Evolutionary conservation across 805 yeast species (phyloP), one percentile per base, ranked within the genome.

Genomic region (Candida nanaspora): DNA sequence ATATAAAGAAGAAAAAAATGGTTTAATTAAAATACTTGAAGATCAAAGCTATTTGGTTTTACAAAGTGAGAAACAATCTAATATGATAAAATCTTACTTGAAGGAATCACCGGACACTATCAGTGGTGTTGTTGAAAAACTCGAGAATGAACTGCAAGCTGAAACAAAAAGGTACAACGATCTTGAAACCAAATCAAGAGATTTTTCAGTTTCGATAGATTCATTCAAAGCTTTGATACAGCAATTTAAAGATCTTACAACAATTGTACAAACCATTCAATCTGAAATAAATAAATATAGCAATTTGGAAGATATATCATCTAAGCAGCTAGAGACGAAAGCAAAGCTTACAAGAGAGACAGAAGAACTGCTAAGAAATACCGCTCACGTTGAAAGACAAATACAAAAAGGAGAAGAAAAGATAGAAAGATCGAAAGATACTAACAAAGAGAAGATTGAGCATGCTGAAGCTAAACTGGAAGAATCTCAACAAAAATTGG

Each of bases 1-100:
- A 35, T 85, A 85, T 59, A 82, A 78, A 58, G 61, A 69, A 15
- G 79, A 79, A 38, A 86, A 85, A 55, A 61, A 66, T n/a, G 60
- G 72, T 32, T 56, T 82, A 40, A 68, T 80, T 15, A 73, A 74
- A 36, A 73, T 76, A 41, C 57, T 82, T 8, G 86, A 84, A 48
- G 80, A 78, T 44, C 71, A 73, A 41, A 77, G 74, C 42, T 78
- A 74, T 41, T 59, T 78, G 33, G 63, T 78, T 15, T 60, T 74
- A 13, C 86, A 81, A 42, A 56, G 77, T 2, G 74, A 70, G 40
- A 73, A 75, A 37, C 81, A 78, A 39, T 59, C 78, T 19, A 86
- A 79, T 28, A 76, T 74, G 45, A 62, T 85, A 40, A 70, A 73
- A 43, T 72, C 72, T 26, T 82, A 81, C 50, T 67, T 80, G 3